phyloP scores from a whole-genome alignment of 441 rosid species.

The Populus trichocarpa region DNA sequence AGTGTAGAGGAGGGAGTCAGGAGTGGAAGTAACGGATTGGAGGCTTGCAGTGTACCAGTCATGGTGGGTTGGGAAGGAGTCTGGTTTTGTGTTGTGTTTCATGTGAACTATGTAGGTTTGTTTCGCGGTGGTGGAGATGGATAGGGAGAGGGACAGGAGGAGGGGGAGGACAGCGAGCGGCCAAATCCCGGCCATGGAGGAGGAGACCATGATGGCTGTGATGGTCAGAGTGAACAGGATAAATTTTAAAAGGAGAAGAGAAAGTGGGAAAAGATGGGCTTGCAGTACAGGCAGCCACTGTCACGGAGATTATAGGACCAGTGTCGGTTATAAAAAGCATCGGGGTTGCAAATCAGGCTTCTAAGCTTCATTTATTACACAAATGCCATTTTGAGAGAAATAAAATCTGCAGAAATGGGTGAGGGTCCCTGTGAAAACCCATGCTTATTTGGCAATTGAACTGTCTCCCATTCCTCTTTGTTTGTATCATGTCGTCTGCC shows the following conservation, averaged over 20 bases:
- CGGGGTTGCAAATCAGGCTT: neutral
- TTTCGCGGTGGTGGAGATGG: slow-evolving; percentile 27
- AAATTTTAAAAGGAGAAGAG: neutral
- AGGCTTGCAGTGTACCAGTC: slow-evolving; percentile 71
- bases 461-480: neutral
- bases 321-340: slow-evolving; percentile 11
- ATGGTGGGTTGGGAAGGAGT: slow-evolving; percentile 48
- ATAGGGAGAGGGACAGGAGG: slow-evolving; percentile 20
- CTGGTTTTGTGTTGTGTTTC: slow-evolving; percentile 50
- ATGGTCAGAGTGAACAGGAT: neutral
- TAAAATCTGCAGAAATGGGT: too few species aligned
- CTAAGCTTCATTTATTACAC: neutral
- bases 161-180: slow-evolving; percentile 2
- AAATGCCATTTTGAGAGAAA: neutral
- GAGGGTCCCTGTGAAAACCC: neutral
- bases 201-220: slow-evolving; percentile 19
- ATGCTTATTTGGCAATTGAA: neutral
- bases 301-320: neutral
- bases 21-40: slow-evolving; percentile 36
- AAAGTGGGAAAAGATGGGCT: neutral
- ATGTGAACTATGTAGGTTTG: slow-evolving; percentile 75
- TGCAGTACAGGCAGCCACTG: neutral
- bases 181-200: slow-evolving; percentile 23
- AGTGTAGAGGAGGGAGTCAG: slow-evolving; percentile 55
- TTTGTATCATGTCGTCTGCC: too few species aligned